Conservation (phyloP, 108 stramenopile genomes). For the Fragilariopsis cylindrus region DNA sequence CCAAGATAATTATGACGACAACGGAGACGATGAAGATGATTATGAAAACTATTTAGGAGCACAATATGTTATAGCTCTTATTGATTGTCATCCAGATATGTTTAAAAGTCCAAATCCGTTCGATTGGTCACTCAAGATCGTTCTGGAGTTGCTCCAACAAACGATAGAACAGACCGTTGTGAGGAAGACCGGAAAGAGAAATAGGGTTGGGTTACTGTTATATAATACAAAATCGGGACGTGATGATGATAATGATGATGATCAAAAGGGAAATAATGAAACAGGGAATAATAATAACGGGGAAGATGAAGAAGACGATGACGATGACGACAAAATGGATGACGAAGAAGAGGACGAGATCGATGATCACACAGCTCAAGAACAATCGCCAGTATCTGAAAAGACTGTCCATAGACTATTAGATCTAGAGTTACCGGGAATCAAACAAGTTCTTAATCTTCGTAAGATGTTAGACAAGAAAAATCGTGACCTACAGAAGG, state of each 20-base stretch:
- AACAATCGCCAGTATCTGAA: background rate
- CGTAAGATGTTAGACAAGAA: constrained; percentile 19
- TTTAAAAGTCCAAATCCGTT: constrained; percentile 48
- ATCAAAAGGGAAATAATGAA: background rate
- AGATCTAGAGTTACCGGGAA: constrained; percentile 63
- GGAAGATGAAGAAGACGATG: constrained; percentile 26
- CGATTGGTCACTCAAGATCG: constrained; percentile 51
- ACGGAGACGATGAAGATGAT: constrained; percentile 21
- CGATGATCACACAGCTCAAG: constrained; percentile 27
- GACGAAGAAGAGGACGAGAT: constrained; percentile 32
- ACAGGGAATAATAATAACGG: background rate
- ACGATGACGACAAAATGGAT: constrained; percentile 32
- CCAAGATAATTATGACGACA: constrained; percentile 3
- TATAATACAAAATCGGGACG: constrained; percentile 41
- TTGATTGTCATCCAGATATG: constrained; percentile 68
- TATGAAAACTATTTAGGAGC: constrained; percentile 40
- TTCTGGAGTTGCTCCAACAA: constrained; percentile 43
- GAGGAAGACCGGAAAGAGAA: constrained; percentile 60
- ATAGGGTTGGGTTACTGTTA: constrained; percentile 65
- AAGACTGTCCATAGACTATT: constrained; percentile 49
- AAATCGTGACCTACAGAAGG: constrained; percentile 47
- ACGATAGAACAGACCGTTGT: constrained; percentile 55
- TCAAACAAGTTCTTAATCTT: constrained; percentile 32
- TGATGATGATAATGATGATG: background rate
- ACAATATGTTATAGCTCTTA: constrained; percentile 57